A percentile compares a stretch with the other conserved stretches of the same genome.
Evolutionary conservation across 768 basidiomycete genomes (phyloP).

Genomic region (Pulveroboletus sp.): DNA sequence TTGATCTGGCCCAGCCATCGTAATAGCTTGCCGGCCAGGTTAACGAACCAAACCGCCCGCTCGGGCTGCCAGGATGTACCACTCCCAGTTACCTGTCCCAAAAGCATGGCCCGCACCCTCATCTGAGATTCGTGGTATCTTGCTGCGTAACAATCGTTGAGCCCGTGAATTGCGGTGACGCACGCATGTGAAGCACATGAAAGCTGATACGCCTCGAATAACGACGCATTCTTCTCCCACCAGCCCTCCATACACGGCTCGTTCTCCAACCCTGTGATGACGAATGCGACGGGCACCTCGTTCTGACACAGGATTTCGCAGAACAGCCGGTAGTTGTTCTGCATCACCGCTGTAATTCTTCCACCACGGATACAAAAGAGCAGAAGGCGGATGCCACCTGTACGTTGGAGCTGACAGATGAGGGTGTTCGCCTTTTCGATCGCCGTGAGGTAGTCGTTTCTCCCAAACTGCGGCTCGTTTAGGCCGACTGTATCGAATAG

Average conservation of each 20-base stretch:
- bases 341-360: conserved; percentile 28
- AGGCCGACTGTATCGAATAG: conserved; percentile 36
- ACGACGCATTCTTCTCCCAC: conserved; percentile 32
- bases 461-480: conserved; percentile 23
- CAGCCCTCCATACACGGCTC: conserved; percentile 31
- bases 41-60: conserved; percentile 22
- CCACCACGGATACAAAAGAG: conserved; percentile 34
- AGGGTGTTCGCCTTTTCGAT: conserved; percentile 34
- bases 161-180: conserved; percentile 34
- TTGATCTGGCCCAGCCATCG: conserved; percentile 20
- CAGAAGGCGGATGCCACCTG: conserved; percentile 32
- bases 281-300: conserved; percentile 30
- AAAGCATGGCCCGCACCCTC: conserved; percentile 22
- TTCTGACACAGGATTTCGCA: conserved; percentile 29
- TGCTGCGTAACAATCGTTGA: conserved; percentile 17
- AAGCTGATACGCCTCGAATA: conserved; percentile 27
- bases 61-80: conserved; percentile 21
- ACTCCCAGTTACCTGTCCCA: conserved; percentile 14
- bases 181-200: conserved; percentile 35
- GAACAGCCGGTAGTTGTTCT: conserved; percentile 32
- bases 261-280: conserved; percentile 34
- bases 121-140: conserved; percentile 35
- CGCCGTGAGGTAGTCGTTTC: conserved; percentile 26
- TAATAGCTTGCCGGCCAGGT: conserved; percentile 18
- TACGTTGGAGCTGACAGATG: conserved; percentile 31